Conservation (phyloP, 116 monocot species). For the Cymodocea nodosa region DNA sequence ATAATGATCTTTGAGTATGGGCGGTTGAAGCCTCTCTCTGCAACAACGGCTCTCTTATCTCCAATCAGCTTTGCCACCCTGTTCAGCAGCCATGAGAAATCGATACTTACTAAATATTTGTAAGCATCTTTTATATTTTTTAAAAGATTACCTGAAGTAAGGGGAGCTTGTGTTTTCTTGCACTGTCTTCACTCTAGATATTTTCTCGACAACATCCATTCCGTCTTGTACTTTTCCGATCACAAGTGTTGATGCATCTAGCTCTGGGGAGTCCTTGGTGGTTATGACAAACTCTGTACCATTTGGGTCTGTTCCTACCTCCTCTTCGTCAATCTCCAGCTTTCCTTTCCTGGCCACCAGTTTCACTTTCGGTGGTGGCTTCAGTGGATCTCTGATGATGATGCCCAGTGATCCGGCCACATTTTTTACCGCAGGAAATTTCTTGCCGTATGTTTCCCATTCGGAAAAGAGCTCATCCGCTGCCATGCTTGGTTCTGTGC, state of each 20-base stretch:
- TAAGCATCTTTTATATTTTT: neutral
- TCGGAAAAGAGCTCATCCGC: conserved; percentile 23
- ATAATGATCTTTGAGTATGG: conserved; percentile 69
- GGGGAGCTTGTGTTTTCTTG: conserved; percentile 60
- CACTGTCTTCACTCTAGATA: conserved; percentile 42
- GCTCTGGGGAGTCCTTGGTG: conserved; percentile 42
- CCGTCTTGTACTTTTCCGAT: conserved; percentile 56
- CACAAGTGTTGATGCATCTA: conserved; percentile 38
- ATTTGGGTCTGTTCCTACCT: conserved; percentile 42
- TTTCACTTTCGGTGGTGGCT: conserved; percentile 47
- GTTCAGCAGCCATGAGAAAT: neutral
- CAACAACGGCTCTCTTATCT: conserved; percentile 77
- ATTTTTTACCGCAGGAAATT: conserved; percentile 26
- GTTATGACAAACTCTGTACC: conserved; percentile 76
- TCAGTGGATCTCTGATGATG: conserved; percentile 53
- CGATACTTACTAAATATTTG: neutral
- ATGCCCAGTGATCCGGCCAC: conserved; percentile 46
- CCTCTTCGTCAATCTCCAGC: conserved; percentile 62
- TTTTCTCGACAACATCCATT: conserved; percentile 56
- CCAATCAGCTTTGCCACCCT: conserved; percentile 91
- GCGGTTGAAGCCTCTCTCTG: conserved; percentile 79
- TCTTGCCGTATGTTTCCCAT: conserved; percentile 17
- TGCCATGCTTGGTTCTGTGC: conserved; percentile 11
- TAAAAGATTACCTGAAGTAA: conserved; percentile 53
- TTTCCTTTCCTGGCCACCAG: conserved; percentile 63